These are phyloP conservation scores for Fusarium citri DNA, from an alignment of 2,329 filamentous ascomycete genomes.

Conservation along the genomic window DNA sequence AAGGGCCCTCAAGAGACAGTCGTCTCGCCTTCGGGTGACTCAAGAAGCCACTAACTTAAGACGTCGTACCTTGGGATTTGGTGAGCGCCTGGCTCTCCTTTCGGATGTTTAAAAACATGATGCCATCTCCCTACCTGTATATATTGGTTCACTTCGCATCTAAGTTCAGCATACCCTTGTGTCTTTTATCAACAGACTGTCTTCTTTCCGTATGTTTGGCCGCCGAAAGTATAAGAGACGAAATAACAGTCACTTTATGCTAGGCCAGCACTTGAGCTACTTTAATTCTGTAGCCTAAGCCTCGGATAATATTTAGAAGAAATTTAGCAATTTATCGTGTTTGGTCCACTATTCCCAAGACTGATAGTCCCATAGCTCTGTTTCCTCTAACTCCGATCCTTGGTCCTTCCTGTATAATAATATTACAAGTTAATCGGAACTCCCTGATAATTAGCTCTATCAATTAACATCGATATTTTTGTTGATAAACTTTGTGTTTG, in stretches of 20 bases:
- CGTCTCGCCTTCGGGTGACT: constrained; percentile 11
- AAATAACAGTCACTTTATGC: not conserved
- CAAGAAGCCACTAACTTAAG: constrained; percentile 11
- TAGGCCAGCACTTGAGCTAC: not conserved
- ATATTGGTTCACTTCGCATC: not conserved
- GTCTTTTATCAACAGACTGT: not conserved
- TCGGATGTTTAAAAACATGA: not conserved
- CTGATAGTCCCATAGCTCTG: not conserved
- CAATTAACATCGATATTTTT: constrained; percentile 51
- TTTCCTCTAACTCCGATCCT: not conserved
- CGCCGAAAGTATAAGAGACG: not conserved
- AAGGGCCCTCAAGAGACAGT: constrained; percentile 32
- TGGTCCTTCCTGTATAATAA: not conserved
- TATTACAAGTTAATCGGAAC: not conserved
- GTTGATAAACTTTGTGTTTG: constrained; percentile 64
- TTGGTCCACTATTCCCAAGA: not conserved
- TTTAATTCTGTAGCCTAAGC: not conserved
- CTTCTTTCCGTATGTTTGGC: not conserved
- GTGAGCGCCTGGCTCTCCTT: not conserved
- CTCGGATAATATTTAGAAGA: not conserved
- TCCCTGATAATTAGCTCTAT: not conserved
- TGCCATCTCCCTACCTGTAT: not conserved
- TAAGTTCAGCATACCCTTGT: not conserved
- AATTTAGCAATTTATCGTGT: not conserved
- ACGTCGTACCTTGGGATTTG: not conserved